phyloP scores from a whole-genome alignment of 2,329 filamentous ascomycete genomes.

The Aspergillus amoenus region DNA sequence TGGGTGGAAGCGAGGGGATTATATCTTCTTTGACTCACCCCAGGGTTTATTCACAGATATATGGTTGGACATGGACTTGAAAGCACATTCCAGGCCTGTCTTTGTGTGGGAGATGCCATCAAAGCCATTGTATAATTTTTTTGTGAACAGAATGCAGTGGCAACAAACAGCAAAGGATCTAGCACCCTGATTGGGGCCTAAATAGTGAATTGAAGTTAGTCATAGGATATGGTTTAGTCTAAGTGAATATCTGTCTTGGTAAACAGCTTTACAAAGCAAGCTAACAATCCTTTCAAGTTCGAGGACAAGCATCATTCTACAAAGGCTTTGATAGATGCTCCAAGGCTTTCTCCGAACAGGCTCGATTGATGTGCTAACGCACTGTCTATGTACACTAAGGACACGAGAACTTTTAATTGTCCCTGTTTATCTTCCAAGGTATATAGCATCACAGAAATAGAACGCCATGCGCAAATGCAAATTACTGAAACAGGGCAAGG shows the following conservation, averaged over 20 bases:
- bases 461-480: slow-evolving; percentile 34
- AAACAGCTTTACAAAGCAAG: background rate
- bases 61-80: no score
- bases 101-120: no score
- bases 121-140: no score
- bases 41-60: no score
- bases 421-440: slow-evolving; percentile 24
- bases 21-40: no score
- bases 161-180: no score
- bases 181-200: no score
- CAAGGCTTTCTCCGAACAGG: background rate
- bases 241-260: background rate
- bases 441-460: slow-evolving; percentile 23
- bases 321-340: background rate
- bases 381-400: slow-evolving; percentile 12
- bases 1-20: no score
- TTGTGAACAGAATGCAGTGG: no score
- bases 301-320: background rate
- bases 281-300: background rate
- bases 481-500: slow-evolving; percentile 11
- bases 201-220: no score
- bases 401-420: slow-evolving; percentile 19
- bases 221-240: background rate
- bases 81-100: no score
- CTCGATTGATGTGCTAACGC: slow-evolving; percentile 4